Base-by-base conservation (phyloP, 495 filamentous ascomycete genomes). In the Trypethelium eluteriae region DNA sequence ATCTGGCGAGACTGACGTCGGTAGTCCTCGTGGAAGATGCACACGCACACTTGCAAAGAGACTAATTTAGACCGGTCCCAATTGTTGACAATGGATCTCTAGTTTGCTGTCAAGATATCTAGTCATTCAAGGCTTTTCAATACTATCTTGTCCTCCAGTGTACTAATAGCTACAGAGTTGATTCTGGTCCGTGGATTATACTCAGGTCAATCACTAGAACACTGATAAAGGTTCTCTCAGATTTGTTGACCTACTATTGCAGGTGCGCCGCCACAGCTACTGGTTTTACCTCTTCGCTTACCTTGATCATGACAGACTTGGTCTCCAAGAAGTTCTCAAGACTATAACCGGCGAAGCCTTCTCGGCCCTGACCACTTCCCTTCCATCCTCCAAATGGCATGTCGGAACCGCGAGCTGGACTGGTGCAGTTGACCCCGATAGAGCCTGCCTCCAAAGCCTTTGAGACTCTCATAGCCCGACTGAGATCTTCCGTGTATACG, bases 371-470 rank as follows among this genome's bases (percentile, higher is more conserved):
- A 1, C 73, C 73, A 41, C 62, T 67, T 2, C 62, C 62, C 65
- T 76, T 76, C 39, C 70, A 73, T 3, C 75, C 75, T 14, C 73
- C 75, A 67, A 76, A 75, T 1, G 73, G 75, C 70, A 74, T 72
- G 61, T 75, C 74, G 35, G 12, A 39, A 12, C 39, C 68, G 0
- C 34, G 39, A 1, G 63, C 65, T 38, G 73, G 74, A 57, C 64
- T 70, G 16, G 72, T 76, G 67, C 72, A 72, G 61, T 77, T 76
- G 2, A 74, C 64, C 11, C 71, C 69, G 2, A 76, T 67, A 6
- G 39, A 66, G 2, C 73, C 73, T 18, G 68, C 59, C 56, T 75
- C 74, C 7, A 75, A 66, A 1, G 64, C 67, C 67, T 75, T 75
- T 3, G 74, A 72, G 39, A 75, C 69, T 18, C 73, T 67, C 38